Conservation (phyloP, 2,329 filamentous ascomycete genomes). For the Aureobasidium musti region DNA sequence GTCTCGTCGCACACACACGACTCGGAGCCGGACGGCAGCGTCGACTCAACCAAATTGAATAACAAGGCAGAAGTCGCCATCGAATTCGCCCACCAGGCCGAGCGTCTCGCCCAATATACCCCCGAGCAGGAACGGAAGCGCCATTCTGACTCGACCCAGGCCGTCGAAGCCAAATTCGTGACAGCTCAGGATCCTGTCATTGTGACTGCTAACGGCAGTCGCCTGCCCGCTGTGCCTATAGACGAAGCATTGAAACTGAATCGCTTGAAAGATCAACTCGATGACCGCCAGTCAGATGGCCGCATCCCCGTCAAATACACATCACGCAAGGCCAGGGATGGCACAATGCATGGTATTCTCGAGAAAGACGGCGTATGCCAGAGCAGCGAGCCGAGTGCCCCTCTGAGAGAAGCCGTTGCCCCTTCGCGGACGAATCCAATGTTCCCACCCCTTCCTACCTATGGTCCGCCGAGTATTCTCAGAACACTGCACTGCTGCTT, state of each 20-base stretch:
- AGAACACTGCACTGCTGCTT: conserved; percentile 65
- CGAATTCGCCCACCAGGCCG: conserved; percentile 63
- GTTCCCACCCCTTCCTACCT: conserved; percentile 81
- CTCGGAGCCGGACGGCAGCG: background rate
- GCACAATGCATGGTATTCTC: conserved; percentile 44
- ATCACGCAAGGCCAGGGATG: conserved; percentile 47
- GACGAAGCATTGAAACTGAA: conserved; percentile 72
- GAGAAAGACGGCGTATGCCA: conserved; percentile 33
- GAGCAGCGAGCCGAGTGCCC: conserved; percentile 43
- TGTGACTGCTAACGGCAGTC: conserved; percentile 64
- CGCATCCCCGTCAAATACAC: conserved; percentile 38
- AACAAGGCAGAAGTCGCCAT: conserved; percentile 36
- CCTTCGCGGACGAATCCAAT: conserved; percentile 73
- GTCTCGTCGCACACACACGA: conserved; percentile 10
- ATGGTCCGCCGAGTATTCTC: conserved; percentile 70
- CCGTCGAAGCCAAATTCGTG: conserved; percentile 61
- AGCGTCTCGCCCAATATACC: conserved; percentile 48
- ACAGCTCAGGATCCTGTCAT: conserved; percentile 74
- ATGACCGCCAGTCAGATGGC: conserved; percentile 42
- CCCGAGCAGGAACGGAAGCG: conserved; percentile 44
- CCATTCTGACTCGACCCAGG: conserved; percentile 53
- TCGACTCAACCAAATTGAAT: background rate
- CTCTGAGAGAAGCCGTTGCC: conserved; percentile 53
- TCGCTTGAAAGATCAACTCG: conserved; percentile 56
- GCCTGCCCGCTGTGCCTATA: conserved; percentile 68